These are phyloP conservation scores for Rhytidhysteron rufulum DNA, from an alignment of 2,329 filamentous ascomycete species.

Conservation along the genomic window DNA sequence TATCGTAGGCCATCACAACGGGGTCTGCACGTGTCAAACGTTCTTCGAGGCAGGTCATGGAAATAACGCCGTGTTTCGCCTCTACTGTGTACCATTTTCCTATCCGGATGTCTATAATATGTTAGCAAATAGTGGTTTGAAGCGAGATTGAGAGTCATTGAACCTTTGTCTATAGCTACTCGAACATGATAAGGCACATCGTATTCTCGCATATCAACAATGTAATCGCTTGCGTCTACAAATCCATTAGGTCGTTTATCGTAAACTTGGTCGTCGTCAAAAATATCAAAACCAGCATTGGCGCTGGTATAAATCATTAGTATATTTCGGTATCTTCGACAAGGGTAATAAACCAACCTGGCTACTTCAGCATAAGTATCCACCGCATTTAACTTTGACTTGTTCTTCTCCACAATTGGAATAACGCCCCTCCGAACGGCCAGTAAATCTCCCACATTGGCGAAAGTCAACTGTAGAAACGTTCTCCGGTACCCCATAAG, in stretches of 20 bases:
- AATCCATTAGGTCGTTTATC: conserved; percentile 75
- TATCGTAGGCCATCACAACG: conserved; percentile 98
- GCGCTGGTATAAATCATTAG: conserved; percentile 45
- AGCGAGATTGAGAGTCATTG: not conserved
- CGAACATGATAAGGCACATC: conserved; percentile 99
- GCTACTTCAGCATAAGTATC: conserved; percentile 97
- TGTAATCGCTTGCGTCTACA: conserved; percentile 90
- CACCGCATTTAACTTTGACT: conserved; percentile 93
- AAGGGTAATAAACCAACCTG: conserved; percentile 54
- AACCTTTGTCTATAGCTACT: conserved; percentile 92
- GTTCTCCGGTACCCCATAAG: conserved; percentile 84
- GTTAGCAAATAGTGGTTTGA: conserved; percentile 7
- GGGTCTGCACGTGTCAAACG: conserved; percentile 88
- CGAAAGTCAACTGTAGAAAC: conserved; percentile 82
- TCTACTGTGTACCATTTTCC: conserved; percentile 97
- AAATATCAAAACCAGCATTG: conserved; percentile 86
- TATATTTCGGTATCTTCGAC: not conserved
- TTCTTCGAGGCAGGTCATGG: conserved; percentile 80
- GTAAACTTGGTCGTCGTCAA: conserved; percentile 83
- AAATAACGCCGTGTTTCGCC: conserved; percentile 83
- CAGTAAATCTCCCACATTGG: conserved; percentile 82
- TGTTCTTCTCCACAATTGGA: conserved; percentile 94
- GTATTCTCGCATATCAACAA: conserved; percentile 98
- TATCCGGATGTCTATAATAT: conserved; percentile 73
- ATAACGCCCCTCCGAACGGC: conserved; percentile 79